A percentile compares a stretch with the other conserved stretches of the same genome.
phyloP scores from a whole-genome alignment of 192 early-diverging fungal species.

The Cladochytrium replicatum region DNA sequence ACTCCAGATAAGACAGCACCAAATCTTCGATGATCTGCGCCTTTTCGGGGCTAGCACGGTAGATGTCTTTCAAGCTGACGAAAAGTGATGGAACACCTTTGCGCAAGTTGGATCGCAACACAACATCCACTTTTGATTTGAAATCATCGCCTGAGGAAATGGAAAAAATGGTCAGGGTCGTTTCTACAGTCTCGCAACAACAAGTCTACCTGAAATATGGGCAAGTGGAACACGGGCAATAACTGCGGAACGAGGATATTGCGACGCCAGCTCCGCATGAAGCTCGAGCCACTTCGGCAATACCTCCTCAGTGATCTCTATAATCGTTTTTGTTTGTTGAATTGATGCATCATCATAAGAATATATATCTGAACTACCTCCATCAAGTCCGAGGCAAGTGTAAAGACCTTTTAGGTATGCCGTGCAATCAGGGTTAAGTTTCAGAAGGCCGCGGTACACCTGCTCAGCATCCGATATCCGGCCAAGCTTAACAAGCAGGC shows the following conservation, averaged over 20 bases:
- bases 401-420: constrained; percentile 60
- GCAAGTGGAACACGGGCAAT: constrained; percentile 68
- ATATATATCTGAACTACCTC: constrained; percentile 22
- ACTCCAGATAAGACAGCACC: constrained; percentile 48
- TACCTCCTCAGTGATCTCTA: too few relatives aligned
- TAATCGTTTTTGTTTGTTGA: too few relatives aligned
- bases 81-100: constrained; percentile 95
- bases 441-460: constrained; percentile 65
- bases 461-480: constrained; percentile 60
- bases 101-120: constrained; percentile 62
- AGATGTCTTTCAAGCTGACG: constrained; percentile 65
- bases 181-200: not conserved
- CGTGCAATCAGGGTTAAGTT: constrained; percentile 72
- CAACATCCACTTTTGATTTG: constrained; percentile 42
- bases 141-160: constrained; percentile 25
- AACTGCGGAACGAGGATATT: constrained; percentile 75
- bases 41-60: constrained; percentile 59
- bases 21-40: constrained; percentile 53
- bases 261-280: constrained; percentile 40
- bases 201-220: too few relatives aligned
- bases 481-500: too few relatives aligned
- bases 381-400: constrained; percentile 42
- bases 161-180: not conserved
- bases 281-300: constrained; percentile 24
- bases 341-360: too few relatives aligned